Percentiles rank a stretch among this genome's conserved stretches.
These are phyloP conservation scores for Coniochaeta sp. DNA, from an alignment of 2,329 filamentous ascomycete genomes.

Conservation along the genomic window DNA sequence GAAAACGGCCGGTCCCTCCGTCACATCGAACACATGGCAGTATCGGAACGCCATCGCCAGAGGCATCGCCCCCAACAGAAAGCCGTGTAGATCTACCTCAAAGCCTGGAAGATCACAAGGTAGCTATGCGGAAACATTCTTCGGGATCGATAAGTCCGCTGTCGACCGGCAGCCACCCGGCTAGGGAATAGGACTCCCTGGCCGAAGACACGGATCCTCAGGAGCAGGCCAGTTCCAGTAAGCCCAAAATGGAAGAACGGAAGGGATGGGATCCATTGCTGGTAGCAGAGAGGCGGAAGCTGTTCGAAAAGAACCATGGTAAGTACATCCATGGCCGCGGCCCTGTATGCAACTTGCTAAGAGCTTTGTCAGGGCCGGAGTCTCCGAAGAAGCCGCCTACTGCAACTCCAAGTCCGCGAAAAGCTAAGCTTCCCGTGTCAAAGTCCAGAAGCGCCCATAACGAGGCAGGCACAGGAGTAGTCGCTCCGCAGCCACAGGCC, in stretches of 20 bases:
- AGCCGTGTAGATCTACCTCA: neutral
- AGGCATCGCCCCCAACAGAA: neutral
- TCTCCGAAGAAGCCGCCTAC: neutral
- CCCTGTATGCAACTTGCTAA: neutral
- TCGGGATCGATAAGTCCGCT: neutral
- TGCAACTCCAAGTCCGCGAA: neutral
- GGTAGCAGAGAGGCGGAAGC: constrained; percentile 20
- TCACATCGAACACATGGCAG: neutral
- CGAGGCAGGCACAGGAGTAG: neutral
- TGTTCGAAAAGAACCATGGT: constrained; percentile 22
- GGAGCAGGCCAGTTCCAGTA: too few species aligned
- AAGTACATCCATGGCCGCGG: constrained; percentile 6
- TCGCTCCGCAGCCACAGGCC: neutral
- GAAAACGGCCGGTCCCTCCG: neutral
- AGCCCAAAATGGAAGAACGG: neutral
- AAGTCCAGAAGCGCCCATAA: neutral
- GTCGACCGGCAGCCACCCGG: neutral
- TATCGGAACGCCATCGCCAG: neutral
- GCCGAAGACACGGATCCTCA: neutral
- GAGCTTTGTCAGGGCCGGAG: constrained; percentile 4
- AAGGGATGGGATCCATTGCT: constrained; percentile 19
- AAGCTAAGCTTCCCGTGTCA: neutral
- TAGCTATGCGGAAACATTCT: neutral
- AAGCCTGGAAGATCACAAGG: neutral
- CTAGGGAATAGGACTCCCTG: neutral